Evolutionary conservation across 2,329 filamentous ascomycete genomes (phyloP).

Genomic region (Fusarium sp.): DNA sequence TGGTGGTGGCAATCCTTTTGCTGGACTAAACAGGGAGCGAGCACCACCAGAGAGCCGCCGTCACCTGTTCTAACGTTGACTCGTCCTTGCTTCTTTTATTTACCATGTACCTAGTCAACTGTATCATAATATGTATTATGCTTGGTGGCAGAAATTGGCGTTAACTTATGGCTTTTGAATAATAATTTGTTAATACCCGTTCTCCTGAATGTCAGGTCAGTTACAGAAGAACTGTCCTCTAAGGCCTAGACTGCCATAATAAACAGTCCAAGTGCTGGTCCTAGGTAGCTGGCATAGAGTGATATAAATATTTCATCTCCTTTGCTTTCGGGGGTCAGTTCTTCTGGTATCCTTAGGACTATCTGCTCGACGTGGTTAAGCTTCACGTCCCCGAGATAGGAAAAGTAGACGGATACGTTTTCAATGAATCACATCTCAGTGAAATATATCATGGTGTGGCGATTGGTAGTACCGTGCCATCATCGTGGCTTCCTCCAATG

Average conservation of each 20-base stretch:
- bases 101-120: conserved; percentile 5
- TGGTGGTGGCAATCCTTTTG: conserved; percentile 53
- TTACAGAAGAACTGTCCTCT: not conserved
- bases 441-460: not conserved
- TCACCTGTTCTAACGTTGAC: conserved; percentile 44
- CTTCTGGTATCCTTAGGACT: not conserved
- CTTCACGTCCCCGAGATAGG: not conserved
- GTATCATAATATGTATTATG: not conserved
- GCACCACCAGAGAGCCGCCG: conserved; percentile 58
- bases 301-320: not conserved
- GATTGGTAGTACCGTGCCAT: not conserved
- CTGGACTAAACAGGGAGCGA: conserved; percentile 51
- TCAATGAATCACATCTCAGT: not conserved
- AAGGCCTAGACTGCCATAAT: not conserved
- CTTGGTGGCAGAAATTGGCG: conserved; percentile 24
- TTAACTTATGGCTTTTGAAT: conserved; percentile 29
- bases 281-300: not conserved
- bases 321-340: not conserved
- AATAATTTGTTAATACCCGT: conserved; percentile 9
- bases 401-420: not conserved
- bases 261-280: not conserved
- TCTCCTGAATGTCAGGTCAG: not conserved
- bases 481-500: not conserved
- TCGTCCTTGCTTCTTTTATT: conserved; percentile 1
- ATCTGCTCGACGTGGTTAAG: not conserved